Evolutionary conservation across 78 protist genomes (phyloP), one percentile per base, ranked within the genome.

Genomic region (Mantamonas sphyraenae): DNA sequence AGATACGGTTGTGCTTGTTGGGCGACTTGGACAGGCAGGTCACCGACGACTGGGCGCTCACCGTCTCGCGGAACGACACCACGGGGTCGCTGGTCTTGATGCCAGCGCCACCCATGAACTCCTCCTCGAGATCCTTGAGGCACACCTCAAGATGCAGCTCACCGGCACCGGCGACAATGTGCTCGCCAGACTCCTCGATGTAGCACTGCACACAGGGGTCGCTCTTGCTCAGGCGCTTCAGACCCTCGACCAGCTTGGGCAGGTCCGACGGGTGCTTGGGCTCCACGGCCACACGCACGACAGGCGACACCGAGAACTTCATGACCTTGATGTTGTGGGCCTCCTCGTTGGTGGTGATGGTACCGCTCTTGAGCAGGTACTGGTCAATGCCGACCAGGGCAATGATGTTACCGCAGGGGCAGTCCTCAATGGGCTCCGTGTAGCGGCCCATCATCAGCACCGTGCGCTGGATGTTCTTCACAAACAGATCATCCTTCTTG

Each of bases 1-100:
- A 91, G 66, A 98, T 75, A 67, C 99, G 92, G 97, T 98, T 98
- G 95, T 96, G 99, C 90, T 95, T 94, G 98, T 98, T 98, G 73
- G 99, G 97, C 30, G 99, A 97, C 95, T 96, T 97, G 73, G 97
- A 56, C 58, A 97, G 73, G 81, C 92, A 81, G 37, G 40, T 61
- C 40, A 37, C 9, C 53, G 53, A 31, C 3, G 96, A 83, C 74
- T 77, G 55, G 39, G 47, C 74, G 37, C 82, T 42, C 74, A 96
- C 92, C 16, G 97, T 90, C 81, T 96, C 99, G 39, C 96, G 83
- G 92, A 74, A 94, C 26, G 98, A 87, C 53, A 96, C 99, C 65
- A 97, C 97, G 57, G 99, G 99, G 73, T 91, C 97, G 63, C 98
- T 86, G 78, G 84, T 87, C 64, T 70, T 84, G 76, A 98, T 64